Conservation (phyloP, 225 moss, liverwort and hornwort genomes). For the Sphagnum tenellum region DNA sequence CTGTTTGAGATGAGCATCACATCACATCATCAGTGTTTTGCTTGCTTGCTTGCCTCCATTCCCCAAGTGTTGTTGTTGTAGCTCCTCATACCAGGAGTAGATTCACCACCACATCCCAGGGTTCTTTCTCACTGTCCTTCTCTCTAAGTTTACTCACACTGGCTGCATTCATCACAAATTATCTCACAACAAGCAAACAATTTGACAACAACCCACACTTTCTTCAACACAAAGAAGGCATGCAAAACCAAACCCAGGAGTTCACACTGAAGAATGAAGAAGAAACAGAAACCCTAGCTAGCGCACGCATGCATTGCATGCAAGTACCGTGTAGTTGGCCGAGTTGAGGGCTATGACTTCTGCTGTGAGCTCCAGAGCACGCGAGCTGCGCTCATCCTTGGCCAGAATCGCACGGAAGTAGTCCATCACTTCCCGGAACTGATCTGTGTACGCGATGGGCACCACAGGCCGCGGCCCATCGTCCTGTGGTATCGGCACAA, state of each 20-base stretch:
- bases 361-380: slow-evolving; percentile 63
- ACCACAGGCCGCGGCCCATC: slow-evolving; percentile 97
- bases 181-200: too few species aligned
- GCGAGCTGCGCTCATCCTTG: slow-evolving; percentile 77
- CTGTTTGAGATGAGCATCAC: too few species aligned
- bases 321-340: slow-evolving; percentile 89
- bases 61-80: too few species aligned
- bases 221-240: neutral
- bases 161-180: too few species aligned
- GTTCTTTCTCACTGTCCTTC: too few species aligned
- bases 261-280: neutral
- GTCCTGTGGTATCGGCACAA: slow-evolving; percentile 68
- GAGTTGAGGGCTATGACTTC: slow-evolving; percentile 81
- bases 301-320: too few species aligned
- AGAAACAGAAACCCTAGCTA: neutral
- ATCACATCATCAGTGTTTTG: too few species aligned
- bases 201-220: too few species aligned
- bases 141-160: too few species aligned
- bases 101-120: too few species aligned
- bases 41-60: too few species aligned
- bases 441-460: slow-evolving; percentile 70
- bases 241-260: neutral
- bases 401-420: slow-evolving; percentile 79
- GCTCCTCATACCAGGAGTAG: too few species aligned
- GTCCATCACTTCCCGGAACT: slow-evolving; percentile 80